Conservation (phyloP, 202 grass and related monocot species). For the Panicum virgatum region DNA sequence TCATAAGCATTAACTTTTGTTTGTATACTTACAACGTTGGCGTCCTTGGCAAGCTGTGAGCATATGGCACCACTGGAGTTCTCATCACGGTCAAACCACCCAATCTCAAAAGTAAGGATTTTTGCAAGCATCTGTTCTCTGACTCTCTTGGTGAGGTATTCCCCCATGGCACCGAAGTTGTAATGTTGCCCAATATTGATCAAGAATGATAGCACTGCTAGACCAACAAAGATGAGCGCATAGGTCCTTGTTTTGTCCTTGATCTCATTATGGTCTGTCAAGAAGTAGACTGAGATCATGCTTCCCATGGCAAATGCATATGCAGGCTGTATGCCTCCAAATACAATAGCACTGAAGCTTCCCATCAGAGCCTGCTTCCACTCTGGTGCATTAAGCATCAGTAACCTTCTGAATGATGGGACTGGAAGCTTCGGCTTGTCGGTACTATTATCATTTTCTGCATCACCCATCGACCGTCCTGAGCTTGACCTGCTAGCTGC, state of each 20-base stretch:
- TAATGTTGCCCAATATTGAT: conserved; percentile 88
- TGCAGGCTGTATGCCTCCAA: conserved; percentile 75
- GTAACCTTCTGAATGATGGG: conserved; percentile 69
- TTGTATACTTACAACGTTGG: conserved; percentile 59
- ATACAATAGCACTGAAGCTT: conserved; percentile 64
- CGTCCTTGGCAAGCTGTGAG: conserved; percentile 84
- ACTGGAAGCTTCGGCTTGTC: conserved; percentile 41
- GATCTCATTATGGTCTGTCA: conserved; percentile 69
- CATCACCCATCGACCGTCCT: conserved; percentile 44
- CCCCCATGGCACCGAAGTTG: conserved; percentile 91
- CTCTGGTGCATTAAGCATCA: conserved; percentile 84
- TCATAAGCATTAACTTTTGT: not conserved
- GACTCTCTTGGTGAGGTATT: conserved; percentile 90
- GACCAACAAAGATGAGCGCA: conserved; percentile 64
- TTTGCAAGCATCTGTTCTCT: conserved; percentile 81
- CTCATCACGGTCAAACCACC: conserved; percentile 85
- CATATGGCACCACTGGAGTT: conserved; percentile 88
- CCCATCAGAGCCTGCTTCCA: conserved; percentile 81
- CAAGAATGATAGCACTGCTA: conserved; percentile 66
- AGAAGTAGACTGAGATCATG: conserved; percentile 91
- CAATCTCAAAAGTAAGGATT: conserved; percentile 91
- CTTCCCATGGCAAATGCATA: conserved; percentile 80
- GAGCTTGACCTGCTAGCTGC: conserved; percentile 68
- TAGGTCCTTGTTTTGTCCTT: conserved; percentile 69
- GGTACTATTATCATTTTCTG: conserved; percentile 5